Conservation (phyloP, 2,329 filamentous ascomycete genomes). For the Escovopsis weberi region DNA sequence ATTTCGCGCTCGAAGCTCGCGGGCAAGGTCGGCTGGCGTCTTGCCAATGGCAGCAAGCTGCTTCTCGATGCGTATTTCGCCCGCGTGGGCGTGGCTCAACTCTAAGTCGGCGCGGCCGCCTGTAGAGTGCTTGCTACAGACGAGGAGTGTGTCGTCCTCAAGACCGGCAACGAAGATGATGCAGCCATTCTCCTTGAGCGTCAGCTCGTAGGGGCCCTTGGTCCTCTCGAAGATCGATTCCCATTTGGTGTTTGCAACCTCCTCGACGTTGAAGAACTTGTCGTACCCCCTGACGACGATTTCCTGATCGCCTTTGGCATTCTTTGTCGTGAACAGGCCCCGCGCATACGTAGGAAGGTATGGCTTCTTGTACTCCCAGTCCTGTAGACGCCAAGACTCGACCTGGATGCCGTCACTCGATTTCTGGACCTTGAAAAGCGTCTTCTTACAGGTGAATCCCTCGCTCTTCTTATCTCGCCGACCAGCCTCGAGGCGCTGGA, state of each 20-base stretch:
- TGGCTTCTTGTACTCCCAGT: slow-evolving; percentile 87
- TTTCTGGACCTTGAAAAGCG: slow-evolving; percentile 52
- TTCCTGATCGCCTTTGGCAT: slow-evolving; percentile 49
- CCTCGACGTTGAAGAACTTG: slow-evolving; percentile 94
- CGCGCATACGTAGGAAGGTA: slow-evolving; percentile 84
- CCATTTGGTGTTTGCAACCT: slow-evolving; percentile 76
- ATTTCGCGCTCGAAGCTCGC: slow-evolving; percentile 63
- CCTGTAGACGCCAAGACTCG: slow-evolving; percentile 84
- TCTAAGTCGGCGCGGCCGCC: slow-evolving; percentile 58
- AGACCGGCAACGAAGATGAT: slow-evolving; percentile 95
- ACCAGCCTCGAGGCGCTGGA: slow-evolving; percentile 46
- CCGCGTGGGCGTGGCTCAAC: slow-evolving; percentile 70
- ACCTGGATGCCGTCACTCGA: slow-evolving; percentile 54
- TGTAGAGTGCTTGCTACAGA: slow-evolving; percentile 99
- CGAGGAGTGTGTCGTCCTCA: slow-evolving; percentile 74
- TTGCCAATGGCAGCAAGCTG: slow-evolving; percentile 69
- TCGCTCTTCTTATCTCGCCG: slow-evolving; percentile 41
- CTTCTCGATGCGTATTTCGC: slow-evolving; percentile 66
- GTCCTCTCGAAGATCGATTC: slow-evolving; percentile 60
- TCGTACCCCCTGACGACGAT: slow-evolving; percentile 88
- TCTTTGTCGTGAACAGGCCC: slow-evolving; percentile 78
- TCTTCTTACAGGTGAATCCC: slow-evolving; percentile 63
- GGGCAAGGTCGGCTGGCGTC: slow-evolving; percentile 63
- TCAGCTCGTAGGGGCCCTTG: slow-evolving; percentile 81
- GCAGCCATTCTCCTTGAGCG: slow-evolving; percentile 97